Conservation (phyloP, 1,139 yeast species). For the Magnusiomyces ingens region DNA sequence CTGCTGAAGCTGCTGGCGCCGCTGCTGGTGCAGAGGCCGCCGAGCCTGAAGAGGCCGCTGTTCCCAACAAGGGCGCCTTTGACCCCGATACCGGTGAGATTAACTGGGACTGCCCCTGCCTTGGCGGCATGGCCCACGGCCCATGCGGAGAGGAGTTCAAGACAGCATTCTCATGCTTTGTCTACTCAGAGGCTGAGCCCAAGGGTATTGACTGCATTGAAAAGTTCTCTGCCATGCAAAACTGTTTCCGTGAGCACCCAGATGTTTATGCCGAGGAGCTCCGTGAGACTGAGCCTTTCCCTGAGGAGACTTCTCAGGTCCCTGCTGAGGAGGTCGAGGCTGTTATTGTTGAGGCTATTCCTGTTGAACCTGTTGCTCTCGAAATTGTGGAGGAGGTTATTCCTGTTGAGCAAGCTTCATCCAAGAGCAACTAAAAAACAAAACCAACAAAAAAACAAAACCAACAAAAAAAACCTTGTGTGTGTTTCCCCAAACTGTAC, state of each 20-base stretch:
- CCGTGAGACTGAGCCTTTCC: slow-evolving; percentile 31
- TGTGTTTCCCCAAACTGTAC: too few relatives aligned
- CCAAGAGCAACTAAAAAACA: too few relatives aligned
- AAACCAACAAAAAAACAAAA: too few relatives aligned
- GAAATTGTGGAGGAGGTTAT: too few relatives aligned
- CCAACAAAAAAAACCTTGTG: too few relatives aligned
- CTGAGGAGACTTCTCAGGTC: slow-evolving; percentile 10
- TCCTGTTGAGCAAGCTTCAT: too few relatives aligned
- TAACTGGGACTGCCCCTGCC: slow-evolving; percentile 99
- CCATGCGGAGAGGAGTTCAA: slow-evolving; percentile 98
- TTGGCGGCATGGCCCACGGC: slow-evolving; percentile 98
- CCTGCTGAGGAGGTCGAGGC: slow-evolving; percentile 1
- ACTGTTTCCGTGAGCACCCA: slow-evolving; percentile 88
- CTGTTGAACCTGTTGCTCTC: too few relatives aligned
- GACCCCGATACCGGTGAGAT: slow-evolving; percentile 98
- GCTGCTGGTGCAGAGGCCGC: slow-evolving; percentile 1
- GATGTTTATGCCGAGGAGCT: slow-evolving; percentile 92
- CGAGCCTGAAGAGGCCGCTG: slow-evolving; percentile 14
- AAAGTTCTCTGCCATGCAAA: slow-evolving; percentile 87
- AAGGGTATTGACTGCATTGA: slow-evolving; percentile 96
- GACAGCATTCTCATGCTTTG: slow-evolving; percentile 92
- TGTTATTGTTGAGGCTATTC: too few relatives aligned
- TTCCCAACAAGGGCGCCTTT: slow-evolving; percentile 46
- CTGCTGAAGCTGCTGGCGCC: neutral
- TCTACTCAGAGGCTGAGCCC: slow-evolving; percentile 91